These are phyloP conservation scores for Suhomyces panamericanus DNA, from an alignment of 1,139 yeast genomes.

Conservation along the genomic window DNA sequence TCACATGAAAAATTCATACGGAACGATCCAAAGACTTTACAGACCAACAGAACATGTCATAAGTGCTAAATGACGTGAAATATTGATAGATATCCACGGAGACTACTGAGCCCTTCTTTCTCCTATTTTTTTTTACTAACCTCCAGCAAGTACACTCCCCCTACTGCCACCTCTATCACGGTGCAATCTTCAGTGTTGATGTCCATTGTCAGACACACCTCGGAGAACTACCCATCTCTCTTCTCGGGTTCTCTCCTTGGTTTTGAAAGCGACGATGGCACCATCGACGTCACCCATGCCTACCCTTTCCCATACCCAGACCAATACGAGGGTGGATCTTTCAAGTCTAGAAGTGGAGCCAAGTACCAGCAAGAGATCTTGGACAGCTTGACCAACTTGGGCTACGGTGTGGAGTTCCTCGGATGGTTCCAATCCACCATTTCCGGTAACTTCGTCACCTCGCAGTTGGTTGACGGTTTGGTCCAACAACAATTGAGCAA, in stretches of 20 bases:
- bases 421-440: conserved; percentile 82
- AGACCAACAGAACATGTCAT: too few species aligned
- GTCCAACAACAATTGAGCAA: conserved; percentile 64
- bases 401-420: conserved; percentile 69
- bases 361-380: conserved; percentile 73
- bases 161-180: conserved; percentile 47
- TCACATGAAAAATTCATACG: background rate
- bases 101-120: background rate
- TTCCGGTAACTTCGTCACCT: conserved; percentile 69
- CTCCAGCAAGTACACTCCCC: conserved; percentile 33
- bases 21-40: too few species aligned
- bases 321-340: conserved; percentile 55
- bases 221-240: conserved; percentile 65
- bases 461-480: conserved; percentile 65
- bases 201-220: conserved; percentile 70
- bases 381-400: conserved; percentile 60
- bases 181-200: conserved; percentile 64
- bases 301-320: conserved; percentile 63
- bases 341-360: conserved; percentile 58
- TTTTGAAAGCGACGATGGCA: conserved; percentile 58
- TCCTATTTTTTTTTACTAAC: background rate
- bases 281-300: conserved; percentile 57
- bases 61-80: too few species aligned
- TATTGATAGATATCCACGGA: background rate
- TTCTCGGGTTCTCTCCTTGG: conserved; percentile 81